Conservation (phyloP, 2,329 filamentous ascomycete species). For the Fusarium palustre region DNA sequence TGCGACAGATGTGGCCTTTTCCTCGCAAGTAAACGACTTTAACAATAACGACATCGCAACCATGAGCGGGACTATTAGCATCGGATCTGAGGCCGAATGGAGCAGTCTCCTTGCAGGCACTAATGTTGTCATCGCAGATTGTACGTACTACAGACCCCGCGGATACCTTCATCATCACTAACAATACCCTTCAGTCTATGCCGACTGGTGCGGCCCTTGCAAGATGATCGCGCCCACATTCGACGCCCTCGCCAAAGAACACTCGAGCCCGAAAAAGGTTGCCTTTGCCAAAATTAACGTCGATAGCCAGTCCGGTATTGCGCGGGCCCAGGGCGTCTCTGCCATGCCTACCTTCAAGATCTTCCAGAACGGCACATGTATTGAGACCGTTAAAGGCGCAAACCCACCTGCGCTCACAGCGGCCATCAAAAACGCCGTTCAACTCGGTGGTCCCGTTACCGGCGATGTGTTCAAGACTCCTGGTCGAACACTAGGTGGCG, state of each 20-base stretch:
- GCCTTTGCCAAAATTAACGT: constrained; percentile 94
- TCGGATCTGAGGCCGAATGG: constrained; percentile 78
- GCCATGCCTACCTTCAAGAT: constrained; percentile 97
- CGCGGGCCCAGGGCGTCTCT: constrained; percentile 80
- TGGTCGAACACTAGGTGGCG: constrained; percentile 68
- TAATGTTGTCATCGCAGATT: constrained; percentile 88
- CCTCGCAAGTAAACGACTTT: constrained; percentile 4
- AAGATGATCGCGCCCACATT: constrained; percentile 92
- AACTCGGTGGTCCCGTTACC: constrained; percentile 59
- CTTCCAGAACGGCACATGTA: constrained; percentile 79
- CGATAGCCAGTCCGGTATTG: constrained; percentile 82
- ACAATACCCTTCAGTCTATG: constrained; percentile 75
- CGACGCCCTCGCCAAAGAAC: constrained; percentile 82
- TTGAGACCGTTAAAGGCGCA: constrained; percentile 84
- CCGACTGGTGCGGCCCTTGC: constrained; percentile 95
- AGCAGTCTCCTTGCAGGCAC: constrained; percentile 76
- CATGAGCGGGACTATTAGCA: constrained; percentile 64
- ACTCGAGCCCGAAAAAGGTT: constrained; percentile 83
- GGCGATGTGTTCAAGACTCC: constrained; percentile 65
- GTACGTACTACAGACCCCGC: constrained; percentile 62
- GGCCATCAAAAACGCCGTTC: constrained; percentile 78
- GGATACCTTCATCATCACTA: constrained; percentile 37
- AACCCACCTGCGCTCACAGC: constrained; percentile 80
- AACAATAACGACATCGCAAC: constrained; percentile 36
- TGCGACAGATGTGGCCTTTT: constrained; percentile 43